A percentile compares a stretch with the other conserved stretches of the same genome.
Evolutionary conservation across 768 basidiomycete genomes (phyloP).

Genomic region (Crassisporium funariophilum): DNA sequence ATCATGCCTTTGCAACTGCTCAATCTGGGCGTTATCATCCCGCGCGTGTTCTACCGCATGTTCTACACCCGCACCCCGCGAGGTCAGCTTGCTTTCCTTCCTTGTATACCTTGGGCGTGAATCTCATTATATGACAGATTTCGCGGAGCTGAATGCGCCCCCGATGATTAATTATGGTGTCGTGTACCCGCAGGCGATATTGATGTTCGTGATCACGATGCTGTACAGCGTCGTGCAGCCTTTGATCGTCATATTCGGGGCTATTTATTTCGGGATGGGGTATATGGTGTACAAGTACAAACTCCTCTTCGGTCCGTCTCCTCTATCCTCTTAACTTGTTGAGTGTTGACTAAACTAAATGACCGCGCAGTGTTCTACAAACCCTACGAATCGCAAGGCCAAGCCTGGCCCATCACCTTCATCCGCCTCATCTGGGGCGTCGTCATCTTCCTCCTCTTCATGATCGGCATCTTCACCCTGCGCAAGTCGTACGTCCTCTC

Average conservation of each 20-base stretch:
- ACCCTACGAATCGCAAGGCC: conserved; percentile 95
- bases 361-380: conserved; percentile 85
- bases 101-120: neutral
- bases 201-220: conserved; percentile 94
- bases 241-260: conserved; percentile 91
- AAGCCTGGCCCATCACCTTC: conserved; percentile 98
- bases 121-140: conserved; percentile 54
- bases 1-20: conserved; percentile 96
- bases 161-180: conserved; percentile 98
- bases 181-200: conserved; percentile 95
- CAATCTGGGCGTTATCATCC: conserved; percentile 87
- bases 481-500: conserved; percentile 50
- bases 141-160: conserved; percentile 94
- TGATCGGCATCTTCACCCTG: conserved; percentile 91
- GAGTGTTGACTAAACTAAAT: neutral
- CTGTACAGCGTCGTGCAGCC: conserved; percentile 97
- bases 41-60: conserved; percentile 69
- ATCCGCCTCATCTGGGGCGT: conserved; percentile 90
- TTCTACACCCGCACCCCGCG: conserved; percentile 89
- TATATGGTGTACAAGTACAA: conserved; percentile 99
- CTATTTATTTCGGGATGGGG: conserved; percentile 92
- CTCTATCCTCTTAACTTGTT: neutral
- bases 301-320: conserved; percentile 79
- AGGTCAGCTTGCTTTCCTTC: conserved; percentile 47
- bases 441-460: conserved; percentile 91